Evolutionary conservation across 164 flowering plant species (phyloP), one percentile per base, ranked within the genome.

Genomic region (Sedum album): DNA sequence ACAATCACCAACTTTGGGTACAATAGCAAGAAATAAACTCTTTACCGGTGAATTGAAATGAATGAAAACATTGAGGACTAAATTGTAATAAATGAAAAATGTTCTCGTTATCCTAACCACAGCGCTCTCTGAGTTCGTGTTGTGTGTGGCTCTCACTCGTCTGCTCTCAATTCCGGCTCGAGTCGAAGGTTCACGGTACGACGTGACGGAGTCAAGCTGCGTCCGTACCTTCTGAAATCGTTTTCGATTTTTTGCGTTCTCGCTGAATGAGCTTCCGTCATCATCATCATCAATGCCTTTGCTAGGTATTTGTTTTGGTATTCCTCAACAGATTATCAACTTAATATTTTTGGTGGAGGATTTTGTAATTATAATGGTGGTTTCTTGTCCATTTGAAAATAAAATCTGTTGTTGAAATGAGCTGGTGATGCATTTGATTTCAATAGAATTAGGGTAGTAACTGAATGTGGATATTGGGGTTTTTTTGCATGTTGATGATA

Each of bases 221-320:
- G 62, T 57, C 28, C 8, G 17, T 25, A 57, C 3, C 31, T 26
- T 28, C 33, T 28, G 31, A 28, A 14, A 26, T 57, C 8, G 7
- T 57, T 1, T 20, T 64, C n/a, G n/a, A 23, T 17, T 64, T 31
- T 33, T n/a, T n/a, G 57, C 10, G 26, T 14, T n/a, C 57, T 9
- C 15, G 10, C 26, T 65, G 67, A 65, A 65, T 65, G 67, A 65
- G 67, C 67, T 36, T 48, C 28, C 28, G n/a, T n/a, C n/a, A 36
- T 31, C 6, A 6, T n/a, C n/a, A n/a, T 65, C 46, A 65, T 65
- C 67, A 46, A 65, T 65, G 67, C 67, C 48, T 65, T 38, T 41
- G 42, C 26, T 65, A 36, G 67, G 67, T 65, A 65, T 41, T 65
- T 23, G 1, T 53, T 53, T 53, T 23, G 25, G n/a, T n/a, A n/a